Percentiles rank a stretch among this genome's conserved stretches.
Conservation (phyloP, 148 eudicot genomes). For the Oxyria digyna region DNA sequence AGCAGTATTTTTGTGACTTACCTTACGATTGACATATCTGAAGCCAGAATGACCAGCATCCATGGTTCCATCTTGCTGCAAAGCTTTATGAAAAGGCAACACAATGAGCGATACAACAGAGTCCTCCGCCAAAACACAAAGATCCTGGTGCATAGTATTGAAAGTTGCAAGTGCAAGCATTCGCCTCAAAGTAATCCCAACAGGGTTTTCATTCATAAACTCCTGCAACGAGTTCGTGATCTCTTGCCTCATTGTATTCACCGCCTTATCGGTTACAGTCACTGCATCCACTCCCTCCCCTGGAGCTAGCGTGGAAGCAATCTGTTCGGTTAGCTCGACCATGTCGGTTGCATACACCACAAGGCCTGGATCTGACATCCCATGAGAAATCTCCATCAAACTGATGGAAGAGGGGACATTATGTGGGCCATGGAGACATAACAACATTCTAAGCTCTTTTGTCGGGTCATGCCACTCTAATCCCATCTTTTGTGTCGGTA, state of each 20-base stretch:
- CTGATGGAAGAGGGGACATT: slow-evolving; percentile 52
- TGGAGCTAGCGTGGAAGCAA: slow-evolving; percentile 47
- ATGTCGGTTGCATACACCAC: slow-evolving; percentile 65
- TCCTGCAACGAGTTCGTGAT: slow-evolving; percentile 32
- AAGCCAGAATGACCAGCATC: slow-evolving; percentile 42
- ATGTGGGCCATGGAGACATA: slow-evolving; percentile 61
- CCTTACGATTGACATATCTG: slow-evolving; percentile 83
- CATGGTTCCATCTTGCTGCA: slow-evolving; percentile 32
- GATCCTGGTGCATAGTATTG: slow-evolving; percentile 69
- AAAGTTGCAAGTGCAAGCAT: slow-evolving; percentile 54
- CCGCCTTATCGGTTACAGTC: slow-evolving; percentile 43
- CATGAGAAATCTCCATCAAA: slow-evolving; percentile 65
- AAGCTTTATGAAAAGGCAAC: slow-evolving; percentile 64
- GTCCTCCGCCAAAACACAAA: slow-evolving; percentile 60
- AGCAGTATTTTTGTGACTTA: not conserved
- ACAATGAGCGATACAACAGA: slow-evolving; percentile 40
- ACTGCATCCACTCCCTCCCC: slow-evolving; percentile 32
- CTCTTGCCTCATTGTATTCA: slow-evolving; percentile 41
- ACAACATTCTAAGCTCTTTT: slow-evolving; percentile 47
- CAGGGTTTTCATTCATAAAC: slow-evolving; percentile 28
- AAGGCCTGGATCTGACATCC: slow-evolving; percentile 60
- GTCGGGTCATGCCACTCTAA: slow-evolving; percentile 64
- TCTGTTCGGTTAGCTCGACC: slow-evolving; percentile 64
- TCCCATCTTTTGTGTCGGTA: slow-evolving; percentile 63
- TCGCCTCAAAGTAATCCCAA: slow-evolving; percentile 38